phyloP scores from a whole-genome alignment of 108 stramenopile genomes.

The Conticribra guillardii region DNA sequence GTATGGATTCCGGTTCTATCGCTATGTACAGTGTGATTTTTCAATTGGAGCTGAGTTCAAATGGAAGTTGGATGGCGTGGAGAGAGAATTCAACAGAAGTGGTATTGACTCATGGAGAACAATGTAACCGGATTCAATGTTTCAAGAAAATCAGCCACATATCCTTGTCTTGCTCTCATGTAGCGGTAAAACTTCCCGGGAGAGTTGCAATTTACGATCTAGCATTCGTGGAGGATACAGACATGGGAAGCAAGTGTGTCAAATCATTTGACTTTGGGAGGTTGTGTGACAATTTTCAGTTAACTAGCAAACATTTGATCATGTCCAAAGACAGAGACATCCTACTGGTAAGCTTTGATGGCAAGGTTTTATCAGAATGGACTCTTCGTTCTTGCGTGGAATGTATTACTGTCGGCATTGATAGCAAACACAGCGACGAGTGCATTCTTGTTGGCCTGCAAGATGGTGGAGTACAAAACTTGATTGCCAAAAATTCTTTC shows the following conservation, averaged over 20 bases:
- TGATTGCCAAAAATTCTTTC: slow-evolving; percentile 67
- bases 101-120: slow-evolving; percentile 45
- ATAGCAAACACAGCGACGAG: slow-evolving; percentile 17
- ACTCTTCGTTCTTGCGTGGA: neutral
- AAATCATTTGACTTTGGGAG: neutral
- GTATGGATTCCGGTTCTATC: slow-evolving; percentile 2
- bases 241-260: neutral
- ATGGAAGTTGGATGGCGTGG: slow-evolving; percentile 5
- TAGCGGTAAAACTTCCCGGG: neutral
- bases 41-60: neutral
- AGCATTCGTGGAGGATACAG: neutral
- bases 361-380: neutral
- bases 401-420: neutral
- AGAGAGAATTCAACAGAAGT: neutral
- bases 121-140: slow-evolving; percentile 13
- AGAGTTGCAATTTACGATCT: neutral
- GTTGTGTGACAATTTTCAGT: neutral
- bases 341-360: neutral
- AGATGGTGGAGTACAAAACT: slow-evolving; percentile 46
- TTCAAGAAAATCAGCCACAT: neutral
- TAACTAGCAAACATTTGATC: neutral
- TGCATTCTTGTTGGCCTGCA: slow-evolving; percentile 59
- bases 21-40: neutral
- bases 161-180: neutral
- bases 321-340: neutral